Evolutionary conservation across 1,139 yeast genomes (phyloP), one percentile per base, ranked within the genome.

Genomic region (Suhomyces bribrorum): DNA sequence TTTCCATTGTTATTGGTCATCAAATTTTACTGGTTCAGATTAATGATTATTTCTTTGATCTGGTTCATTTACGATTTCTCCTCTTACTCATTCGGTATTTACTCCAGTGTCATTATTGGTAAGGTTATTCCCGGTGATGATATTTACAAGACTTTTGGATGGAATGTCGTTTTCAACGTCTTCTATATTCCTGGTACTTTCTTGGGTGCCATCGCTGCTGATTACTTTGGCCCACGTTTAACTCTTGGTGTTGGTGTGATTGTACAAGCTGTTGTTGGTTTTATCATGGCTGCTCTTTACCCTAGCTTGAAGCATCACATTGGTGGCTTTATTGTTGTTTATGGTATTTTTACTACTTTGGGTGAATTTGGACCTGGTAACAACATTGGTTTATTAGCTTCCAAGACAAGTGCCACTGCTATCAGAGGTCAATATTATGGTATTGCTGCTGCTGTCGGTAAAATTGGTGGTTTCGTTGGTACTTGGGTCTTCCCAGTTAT

Each of bases 291-390:
- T 39, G 92, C 82, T 11, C 65, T 73, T 37, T 82, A 85, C 57
- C 66, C 71, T 27, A 54, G 59, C 15, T 73, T 90, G 50, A 68
- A 71, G 46, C 57, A 75, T 32, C 77, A 84, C 51, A 68, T 88
- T 55, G 96, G 79, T 23, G 92, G 81, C 0, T 88, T 90, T 56
- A 83, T 81, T 32, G 92, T 88, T 27, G 84, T 86, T 14, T 89
- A 83, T 57, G 97, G 97, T 66, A 78, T 90, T 47, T 90, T 89
- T 62, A 68, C 80, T 57, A 72, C 96, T 5, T 71, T 87, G 34
- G 97, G 97, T 52, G 97, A 90, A 63, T 86, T 89, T 61, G 96
- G 96, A 17, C 90, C 96, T 12, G 97, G 97, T 65, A 88, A 89
- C 63, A 87, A 86, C 62, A 83, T 86, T 59, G 97, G 97, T 50